Conservation (phyloP, 768 basidiomycete species). For the Exidia glandulosa region DNA sequence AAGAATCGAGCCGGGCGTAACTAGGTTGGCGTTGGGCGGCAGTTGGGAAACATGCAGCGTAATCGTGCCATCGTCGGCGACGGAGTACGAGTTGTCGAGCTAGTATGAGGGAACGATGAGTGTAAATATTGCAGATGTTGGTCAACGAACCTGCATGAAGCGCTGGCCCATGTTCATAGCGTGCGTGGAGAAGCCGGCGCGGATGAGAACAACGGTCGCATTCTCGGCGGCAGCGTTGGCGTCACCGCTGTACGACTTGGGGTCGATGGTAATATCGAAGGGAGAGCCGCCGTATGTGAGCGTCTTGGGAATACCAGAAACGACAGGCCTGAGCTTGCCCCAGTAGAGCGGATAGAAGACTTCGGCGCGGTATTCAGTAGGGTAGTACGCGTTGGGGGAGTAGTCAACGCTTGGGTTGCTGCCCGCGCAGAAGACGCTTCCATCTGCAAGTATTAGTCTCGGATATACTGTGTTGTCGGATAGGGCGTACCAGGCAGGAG, state of each 20-base stretch:
- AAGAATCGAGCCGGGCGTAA: slow-evolving; percentile 83
- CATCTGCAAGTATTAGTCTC: slow-evolving; percentile 22
- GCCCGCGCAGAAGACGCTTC: slow-evolving; percentile 78
- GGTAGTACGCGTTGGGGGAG: slow-evolving; percentile 46
- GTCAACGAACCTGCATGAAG: slow-evolving; percentile 25
- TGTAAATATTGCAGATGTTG: slow-evolving; percentile 78
- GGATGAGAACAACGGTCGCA: slow-evolving; percentile 64
- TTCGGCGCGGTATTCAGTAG: slow-evolving; percentile 74
- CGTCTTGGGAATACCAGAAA: slow-evolving; percentile 56
- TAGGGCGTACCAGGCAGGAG: slow-evolving; percentile 51
- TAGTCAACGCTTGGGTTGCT: slow-evolving; percentile 90
- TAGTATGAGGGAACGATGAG: slow-evolving; percentile 76
- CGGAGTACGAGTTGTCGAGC: slow-evolving; percentile 77
- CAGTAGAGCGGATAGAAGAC: slow-evolving; percentile 91
- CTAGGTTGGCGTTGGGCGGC: slow-evolving; percentile 73
- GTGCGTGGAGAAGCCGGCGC: slow-evolving; percentile 54
- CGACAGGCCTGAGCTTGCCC: slow-evolving; percentile 55
- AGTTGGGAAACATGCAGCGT: slow-evolving; percentile 71
- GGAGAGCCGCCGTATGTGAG: slow-evolving; percentile 73
- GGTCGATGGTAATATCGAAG: slow-evolving; percentile 65
- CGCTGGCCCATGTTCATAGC: slow-evolving; percentile 26
- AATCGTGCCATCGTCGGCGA: slow-evolving; percentile 66
- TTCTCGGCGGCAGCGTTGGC: slow-evolving; percentile 64
- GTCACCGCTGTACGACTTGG: slow-evolving; percentile 52
- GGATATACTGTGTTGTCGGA: neutral